A percentile compares a stretch with the other conserved stretches of the same genome.
phyloP scores from a whole-genome alignment of 2,329 filamentous ascomycete genomes.

The Claviceps monticola region DNA sequence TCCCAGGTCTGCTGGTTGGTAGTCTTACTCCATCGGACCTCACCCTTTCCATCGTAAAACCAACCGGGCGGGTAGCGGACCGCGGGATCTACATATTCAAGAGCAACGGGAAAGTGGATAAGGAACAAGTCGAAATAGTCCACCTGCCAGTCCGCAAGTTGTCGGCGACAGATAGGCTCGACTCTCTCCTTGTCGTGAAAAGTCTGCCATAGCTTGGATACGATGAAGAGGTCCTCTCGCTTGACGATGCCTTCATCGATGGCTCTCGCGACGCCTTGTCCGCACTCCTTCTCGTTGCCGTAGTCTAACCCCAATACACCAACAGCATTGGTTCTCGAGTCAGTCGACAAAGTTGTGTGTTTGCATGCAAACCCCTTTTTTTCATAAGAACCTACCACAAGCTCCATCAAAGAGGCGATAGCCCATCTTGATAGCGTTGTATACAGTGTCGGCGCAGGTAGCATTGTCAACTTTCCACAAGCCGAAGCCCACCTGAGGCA shows the following conservation, averaged over 20 bases:
- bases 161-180: slow-evolving; percentile 59
- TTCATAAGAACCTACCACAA: slow-evolving; percentile 16
- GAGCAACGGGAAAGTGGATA: slow-evolving; percentile 77
- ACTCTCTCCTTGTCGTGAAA: slow-evolving; percentile 75
- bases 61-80: slow-evolving; percentile 72
- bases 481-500: slow-evolving; percentile 65
- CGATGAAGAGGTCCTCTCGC: slow-evolving; percentile 80
- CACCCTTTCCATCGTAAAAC: slow-evolving; percentile 48
- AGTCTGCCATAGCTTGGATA: slow-evolving; percentile 86
- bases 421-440: slow-evolving; percentile 55
- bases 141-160: slow-evolving; percentile 69
- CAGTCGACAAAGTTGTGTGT: not conserved
- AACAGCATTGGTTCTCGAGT: not conserved
- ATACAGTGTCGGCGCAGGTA: slow-evolving; percentile 60
- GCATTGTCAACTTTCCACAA: slow-evolving; percentile 75
- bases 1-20: slow-evolving; percentile 71
- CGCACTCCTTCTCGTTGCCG: slow-evolving; percentile 68
- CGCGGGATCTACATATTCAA: slow-evolving; percentile 71
- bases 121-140: slow-evolving; percentile 87
- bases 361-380: not conserved
- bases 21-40: slow-evolving; percentile 51
- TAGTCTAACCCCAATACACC: slow-evolving; percentile 38
- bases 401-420: slow-evolving; percentile 49
- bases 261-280: slow-evolving; percentile 62
- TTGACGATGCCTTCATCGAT: slow-evolving; percentile 71